phyloP scores from a whole-genome alignment of 495 filamentous ascomycete genomes.

The Darksidea phi region DNA sequence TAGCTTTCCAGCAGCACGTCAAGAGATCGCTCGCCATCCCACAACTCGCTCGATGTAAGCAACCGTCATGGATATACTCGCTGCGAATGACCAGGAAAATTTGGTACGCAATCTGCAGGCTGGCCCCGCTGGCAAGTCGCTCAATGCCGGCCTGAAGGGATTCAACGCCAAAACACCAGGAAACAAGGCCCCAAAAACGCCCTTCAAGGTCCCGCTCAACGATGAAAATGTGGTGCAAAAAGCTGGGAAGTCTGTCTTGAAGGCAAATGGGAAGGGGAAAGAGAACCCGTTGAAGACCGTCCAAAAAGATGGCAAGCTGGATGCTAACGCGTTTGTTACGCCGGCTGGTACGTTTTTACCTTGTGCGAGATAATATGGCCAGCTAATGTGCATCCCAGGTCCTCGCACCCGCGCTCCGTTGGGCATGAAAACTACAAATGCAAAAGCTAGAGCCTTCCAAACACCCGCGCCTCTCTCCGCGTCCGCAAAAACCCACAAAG shows the following conservation, averaged over 20 bases:
- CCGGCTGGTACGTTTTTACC: slow-evolving; percentile 65
- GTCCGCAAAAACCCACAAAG: slow-evolving; percentile 49
- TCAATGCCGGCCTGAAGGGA: slow-evolving; percentile 64
- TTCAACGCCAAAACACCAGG: slow-evolving; percentile 76
- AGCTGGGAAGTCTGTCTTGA: slow-evolving; percentile 61
- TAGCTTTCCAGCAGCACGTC: slow-evolving; percentile 1
- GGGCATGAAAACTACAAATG: slow-evolving; percentile 94
- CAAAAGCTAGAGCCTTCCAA: slow-evolving; percentile 70
- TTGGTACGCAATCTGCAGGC: slow-evolving; percentile 72
- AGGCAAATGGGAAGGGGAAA: slow-evolving; percentile 61
- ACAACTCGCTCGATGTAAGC: slow-evolving; percentile 31
- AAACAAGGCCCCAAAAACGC: slow-evolving; percentile 74
- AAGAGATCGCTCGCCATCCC: slow-evolving; percentile 6
- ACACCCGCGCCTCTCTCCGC: slow-evolving; percentile 56
- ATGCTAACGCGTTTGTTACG: slow-evolving; percentile 69
- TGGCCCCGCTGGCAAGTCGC: slow-evolving; percentile 72
- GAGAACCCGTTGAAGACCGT: slow-evolving; percentile 61
- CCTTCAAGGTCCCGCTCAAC: slow-evolving; percentile 76
- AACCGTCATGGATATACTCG: slow-evolving; percentile 63
- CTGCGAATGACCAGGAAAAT: slow-evolving; percentile 85
- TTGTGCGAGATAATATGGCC: not conserved
- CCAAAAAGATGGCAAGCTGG: slow-evolving; percentile 57
- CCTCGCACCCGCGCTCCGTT: slow-evolving; percentile 74
- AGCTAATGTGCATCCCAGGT: slow-evolving; percentile 46
- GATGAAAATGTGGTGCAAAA: slow-evolving; percentile 78